A percentile compares a stretch with the other conserved stretches of the same genome.
Evolutionary conservation across 2,329 filamentous ascomycete genomes (phyloP).

Genomic region (Cercospora sp.): DNA sequence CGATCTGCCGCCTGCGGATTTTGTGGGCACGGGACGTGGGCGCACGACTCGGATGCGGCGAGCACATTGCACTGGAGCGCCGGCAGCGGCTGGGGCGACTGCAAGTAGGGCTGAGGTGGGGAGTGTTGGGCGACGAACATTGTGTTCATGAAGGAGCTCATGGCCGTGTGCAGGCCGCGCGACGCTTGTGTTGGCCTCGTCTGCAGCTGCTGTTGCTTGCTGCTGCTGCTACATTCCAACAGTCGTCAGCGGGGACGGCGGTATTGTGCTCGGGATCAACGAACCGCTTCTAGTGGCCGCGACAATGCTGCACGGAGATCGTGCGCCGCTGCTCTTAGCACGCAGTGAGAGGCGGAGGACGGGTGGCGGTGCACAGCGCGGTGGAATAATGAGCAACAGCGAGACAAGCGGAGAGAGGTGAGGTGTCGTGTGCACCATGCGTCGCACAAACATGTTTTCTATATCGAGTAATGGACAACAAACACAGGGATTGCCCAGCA

Average conservation of each 20-base stretch:
- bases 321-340: neutral
- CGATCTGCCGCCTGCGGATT: slow-evolving; percentile 37
- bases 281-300: slow-evolving; percentile 2
- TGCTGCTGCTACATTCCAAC: slow-evolving; percentile 6
- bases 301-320: neutral
- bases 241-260: slow-evolving; percentile 3
- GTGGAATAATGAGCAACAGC: neutral
- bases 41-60: slow-evolving; percentile 46
- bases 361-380: neutral
- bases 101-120: slow-evolving; percentile 8
- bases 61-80: slow-evolving; percentile 47
- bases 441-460: neutral
- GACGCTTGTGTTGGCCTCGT: neutral
- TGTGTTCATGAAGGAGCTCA: slow-evolving; percentile 80
- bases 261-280: slow-evolving; percentile 5
- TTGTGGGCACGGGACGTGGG: slow-evolving; percentile 33
- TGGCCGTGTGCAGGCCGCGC: slow-evolving; percentile 38
- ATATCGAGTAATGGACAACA: slow-evolving; percentile 7
- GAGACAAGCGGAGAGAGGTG: neutral
- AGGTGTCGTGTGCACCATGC: neutral
- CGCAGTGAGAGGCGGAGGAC: neutral
- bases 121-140: slow-evolving; percentile 61
- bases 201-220: neutral
- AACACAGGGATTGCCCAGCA: neutral
- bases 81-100: slow-evolving; percentile 41